Conservation (phyloP, 352 stramenopile species). For the Pythium sp. region DNA sequence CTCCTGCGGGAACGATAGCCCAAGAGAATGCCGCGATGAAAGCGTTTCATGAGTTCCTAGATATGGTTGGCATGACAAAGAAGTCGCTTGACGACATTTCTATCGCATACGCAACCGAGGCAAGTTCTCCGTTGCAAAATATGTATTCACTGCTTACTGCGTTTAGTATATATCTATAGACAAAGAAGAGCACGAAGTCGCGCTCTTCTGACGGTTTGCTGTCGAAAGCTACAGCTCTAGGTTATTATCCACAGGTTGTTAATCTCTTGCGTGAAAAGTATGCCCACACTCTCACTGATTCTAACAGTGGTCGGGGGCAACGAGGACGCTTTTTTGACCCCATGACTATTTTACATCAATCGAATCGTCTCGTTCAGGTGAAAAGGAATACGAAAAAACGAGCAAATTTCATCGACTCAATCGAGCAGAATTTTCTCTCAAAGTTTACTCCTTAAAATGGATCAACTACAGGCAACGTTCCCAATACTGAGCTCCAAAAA, state of each 20-base stretch:
- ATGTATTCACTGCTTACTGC: slow-evolving; percentile 1
- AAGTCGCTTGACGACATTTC: neutral
- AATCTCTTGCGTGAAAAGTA: slow-evolving; percentile 17
- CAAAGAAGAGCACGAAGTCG: neutral
- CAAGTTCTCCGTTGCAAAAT: slow-evolving; percentile 3
- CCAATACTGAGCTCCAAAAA: no score
- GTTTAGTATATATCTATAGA: slow-evolving; percentile 1
- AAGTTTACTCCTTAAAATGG: no score
- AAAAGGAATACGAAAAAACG: no score
- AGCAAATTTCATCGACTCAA: no score
- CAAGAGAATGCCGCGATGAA: slow-evolving; percentile 5
- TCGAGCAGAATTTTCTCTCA: no score
- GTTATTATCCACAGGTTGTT: slow-evolving; percentile 5
- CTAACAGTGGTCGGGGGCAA: no score
- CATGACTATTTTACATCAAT: no score
- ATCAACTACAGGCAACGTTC: no score
- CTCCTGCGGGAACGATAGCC: neutral
- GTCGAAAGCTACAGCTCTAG: neutral
- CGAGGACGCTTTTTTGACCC: no score
- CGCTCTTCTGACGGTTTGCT: neutral
- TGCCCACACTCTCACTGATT: no score
- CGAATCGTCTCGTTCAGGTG: no score
- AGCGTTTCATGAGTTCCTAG: slow-evolving; percentile 1
- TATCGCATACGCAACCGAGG: neutral
- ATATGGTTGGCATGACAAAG: slow-evolving; percentile 3